These are phyloP conservation scores for Phytophthora lateralis DNA, from an alignment of 352 stramenopile species.

Conservation along the genomic window DNA sequence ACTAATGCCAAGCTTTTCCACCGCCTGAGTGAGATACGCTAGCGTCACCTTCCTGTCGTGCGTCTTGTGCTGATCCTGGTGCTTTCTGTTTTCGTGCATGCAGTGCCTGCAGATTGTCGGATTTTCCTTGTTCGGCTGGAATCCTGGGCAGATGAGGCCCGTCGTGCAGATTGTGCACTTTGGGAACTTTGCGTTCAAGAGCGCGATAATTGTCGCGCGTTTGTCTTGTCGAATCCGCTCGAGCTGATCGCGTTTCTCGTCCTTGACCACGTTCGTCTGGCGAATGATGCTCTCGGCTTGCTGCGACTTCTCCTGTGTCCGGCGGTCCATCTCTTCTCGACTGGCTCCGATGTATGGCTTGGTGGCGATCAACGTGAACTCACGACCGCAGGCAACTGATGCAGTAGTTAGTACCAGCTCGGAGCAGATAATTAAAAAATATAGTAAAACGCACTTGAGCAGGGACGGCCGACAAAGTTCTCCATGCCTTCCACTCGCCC, in stretches of 20 bases:
- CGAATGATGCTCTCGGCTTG: slow-evolving; percentile 53
- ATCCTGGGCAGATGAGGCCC: slow-evolving; percentile 71
- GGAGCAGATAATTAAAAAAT: neutral
- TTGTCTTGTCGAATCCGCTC: slow-evolving; percentile 56
- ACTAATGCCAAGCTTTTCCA: slow-evolving; percentile 56
- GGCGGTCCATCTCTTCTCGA: slow-evolving; percentile 65
- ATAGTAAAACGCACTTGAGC: slow-evolving; percentile 52
- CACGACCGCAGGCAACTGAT: slow-evolving; percentile 87
- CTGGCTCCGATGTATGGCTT: slow-evolving; percentile 93
- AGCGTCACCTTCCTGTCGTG: slow-evolving; percentile 46
- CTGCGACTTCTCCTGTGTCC: slow-evolving; percentile 44
- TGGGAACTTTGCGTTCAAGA: slow-evolving; percentile 62
- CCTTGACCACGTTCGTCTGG: slow-evolving; percentile 51
- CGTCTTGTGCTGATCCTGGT: slow-evolving; percentile 54
- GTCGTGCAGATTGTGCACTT: slow-evolving; percentile 74
- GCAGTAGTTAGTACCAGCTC: neutral
- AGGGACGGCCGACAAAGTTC: slow-evolving; percentile 70
- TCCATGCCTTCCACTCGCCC: slow-evolving; percentile 76
- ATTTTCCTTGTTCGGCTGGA: slow-evolving; percentile 72
- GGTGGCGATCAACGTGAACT: slow-evolving; percentile 93
- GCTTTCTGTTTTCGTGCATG: slow-evolving; percentile 73
- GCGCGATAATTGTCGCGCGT: slow-evolving; percentile 43
- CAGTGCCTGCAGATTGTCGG: slow-evolving; percentile 77
- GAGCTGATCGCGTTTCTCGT: slow-evolving; percentile 45
- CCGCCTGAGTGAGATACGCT: slow-evolving; percentile 52